Evolutionary conservation across 2,329 filamentous ascomycete species (phyloP), one percentile per base, ranked within the genome.

Genomic region (Sarocladium strictum): DNA sequence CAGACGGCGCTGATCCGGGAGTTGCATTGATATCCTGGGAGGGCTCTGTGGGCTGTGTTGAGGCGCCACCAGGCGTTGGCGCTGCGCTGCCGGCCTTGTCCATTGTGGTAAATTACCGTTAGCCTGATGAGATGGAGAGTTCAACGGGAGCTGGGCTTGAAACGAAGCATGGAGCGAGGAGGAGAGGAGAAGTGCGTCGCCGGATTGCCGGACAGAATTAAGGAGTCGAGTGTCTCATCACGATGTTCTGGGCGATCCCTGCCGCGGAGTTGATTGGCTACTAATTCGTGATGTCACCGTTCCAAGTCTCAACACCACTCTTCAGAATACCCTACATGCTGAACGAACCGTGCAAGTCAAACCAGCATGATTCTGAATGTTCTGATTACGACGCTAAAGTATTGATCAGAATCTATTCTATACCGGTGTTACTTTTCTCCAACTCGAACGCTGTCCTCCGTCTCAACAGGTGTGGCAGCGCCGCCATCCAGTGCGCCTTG

Each of bases 151-250:
- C n/a, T n/a, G n/a, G n/a, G n/a, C n/a, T n/a, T n/a, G n/a, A n/a
- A n/a, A n/a, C n/a, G n/a, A n/a, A n/a, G n/a, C n/a, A n/a, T n/a
- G n/a, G n/a, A n/a, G n/a, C n/a, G n/a, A n/a, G n/a, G n/a, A n/a
- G n/a, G n/a, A n/a, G n/a, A n/a, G n/a, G n/a, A n/a, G n/a, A n/a
- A n/a, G n/a, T n/a, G n/a, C n/a, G n/a, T n/a, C n/a, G n/a, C n/a
- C n/a, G n/a, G n/a, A n/a, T n/a, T n/a, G n/a, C n/a, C n/a, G n/a
- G n/a, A n/a, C n/a, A n/a, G n/a, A n/a, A n/a, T n/a, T n/a, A n/a
- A 47, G 43, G 43, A 47, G 43, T 47, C 11, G 23, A 27, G 21
- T 47, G 43, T 47, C 43, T 47, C 43, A 47, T 27, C 23, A 27
- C 29, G 43, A 27, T 11, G 43, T 24, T 47, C 23, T 11, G 21